phyloP scores from a whole-genome alignment of 2,329 filamentous ascomycete genomes.

The Paraphoma chrysanthemicola region DNA sequence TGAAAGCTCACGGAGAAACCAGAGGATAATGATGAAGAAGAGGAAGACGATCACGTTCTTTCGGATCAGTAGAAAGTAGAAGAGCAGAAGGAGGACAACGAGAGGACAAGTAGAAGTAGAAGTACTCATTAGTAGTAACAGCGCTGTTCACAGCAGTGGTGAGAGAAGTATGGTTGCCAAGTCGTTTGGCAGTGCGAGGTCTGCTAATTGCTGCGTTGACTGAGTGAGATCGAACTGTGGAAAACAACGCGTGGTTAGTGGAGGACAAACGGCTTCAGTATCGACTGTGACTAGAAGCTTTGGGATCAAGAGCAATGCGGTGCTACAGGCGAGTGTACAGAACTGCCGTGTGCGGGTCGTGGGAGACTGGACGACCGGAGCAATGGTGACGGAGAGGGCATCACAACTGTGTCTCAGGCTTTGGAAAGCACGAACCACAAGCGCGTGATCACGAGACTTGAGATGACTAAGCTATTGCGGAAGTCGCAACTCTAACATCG shows the following conservation, averaged over 20 bases:
- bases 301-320: background rate
- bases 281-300: background rate
- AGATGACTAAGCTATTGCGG: constrained; percentile 20
- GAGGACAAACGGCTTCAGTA: constrained; percentile 1
- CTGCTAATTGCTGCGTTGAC: constrained; percentile 2
- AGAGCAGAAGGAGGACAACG: constrained; percentile 1
- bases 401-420: background rate
- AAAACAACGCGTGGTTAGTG: constrained; percentile 12
- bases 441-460: constrained; percentile 17
- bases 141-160: constrained; percentile 5
- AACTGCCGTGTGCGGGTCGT: too few species aligned
- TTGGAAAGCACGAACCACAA: background rate
- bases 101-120: background rate
- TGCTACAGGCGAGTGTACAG: too few species aligned
- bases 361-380: background rate
- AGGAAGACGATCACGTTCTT: background rate
- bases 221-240: constrained; percentile 23
- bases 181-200: background rate
- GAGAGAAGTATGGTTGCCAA: constrained; percentile 8
- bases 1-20: background rate
- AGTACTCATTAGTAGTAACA: background rate
- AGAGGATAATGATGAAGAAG: background rate
- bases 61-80: background rate
- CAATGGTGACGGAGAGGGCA: constrained; percentile 2
- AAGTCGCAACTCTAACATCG: constrained; percentile 12